Conservation (phyloP, 805 yeast genomes). For the Saccharomyces jurei region DNA sequence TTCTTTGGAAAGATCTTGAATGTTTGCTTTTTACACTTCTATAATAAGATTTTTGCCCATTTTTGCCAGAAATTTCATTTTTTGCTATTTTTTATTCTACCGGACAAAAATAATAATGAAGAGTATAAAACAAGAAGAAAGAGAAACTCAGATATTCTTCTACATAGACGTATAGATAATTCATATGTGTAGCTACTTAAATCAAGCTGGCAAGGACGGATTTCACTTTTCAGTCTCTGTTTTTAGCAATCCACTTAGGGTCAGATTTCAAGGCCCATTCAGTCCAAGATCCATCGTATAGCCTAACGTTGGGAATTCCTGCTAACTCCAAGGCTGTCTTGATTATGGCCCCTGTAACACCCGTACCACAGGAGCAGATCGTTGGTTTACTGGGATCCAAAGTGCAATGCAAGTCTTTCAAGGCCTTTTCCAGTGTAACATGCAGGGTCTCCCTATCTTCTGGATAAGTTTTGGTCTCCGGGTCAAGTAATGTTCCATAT, state of each 20-base stretch:
- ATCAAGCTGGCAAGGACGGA: not conserved
- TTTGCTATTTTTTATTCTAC: not conserved
- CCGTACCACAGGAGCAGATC: constrained; percentile 90
- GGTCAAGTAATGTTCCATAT: constrained; percentile 51
- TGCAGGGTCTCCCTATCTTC: constrained; percentile 24
- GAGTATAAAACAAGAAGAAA: not conserved
- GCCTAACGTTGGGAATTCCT: constrained; percentile 41
- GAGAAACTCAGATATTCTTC: not conserved
- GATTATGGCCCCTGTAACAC: constrained; percentile 87
- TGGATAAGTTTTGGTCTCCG: constrained; percentile 41
- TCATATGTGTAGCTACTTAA: constrained; percentile 1
- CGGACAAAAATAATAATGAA: not conserved
- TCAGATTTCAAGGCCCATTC: constrained; percentile 29
- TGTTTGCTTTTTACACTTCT: not conserved
- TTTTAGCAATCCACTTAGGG: constrained; percentile 15
- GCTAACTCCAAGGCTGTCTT: constrained; percentile 63
- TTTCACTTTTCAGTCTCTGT: constrained; percentile 10
- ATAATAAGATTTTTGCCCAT: not conserved
- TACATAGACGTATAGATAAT: not conserved
- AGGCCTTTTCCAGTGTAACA: constrained; percentile 39
- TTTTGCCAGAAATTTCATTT: not conserved
- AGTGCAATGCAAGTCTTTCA: constrained; percentile 35
- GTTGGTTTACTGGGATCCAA: constrained; percentile 49
- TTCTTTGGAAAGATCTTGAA: not conserved
- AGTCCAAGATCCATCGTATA: constrained; percentile 86